Percentiles rank a stretch among this genome's conserved stretches.
These are phyloP conservation scores for Ramaria sp. DNA, from an alignment of 768 basidiomycete species.

Conservation along the genomic window DNA sequence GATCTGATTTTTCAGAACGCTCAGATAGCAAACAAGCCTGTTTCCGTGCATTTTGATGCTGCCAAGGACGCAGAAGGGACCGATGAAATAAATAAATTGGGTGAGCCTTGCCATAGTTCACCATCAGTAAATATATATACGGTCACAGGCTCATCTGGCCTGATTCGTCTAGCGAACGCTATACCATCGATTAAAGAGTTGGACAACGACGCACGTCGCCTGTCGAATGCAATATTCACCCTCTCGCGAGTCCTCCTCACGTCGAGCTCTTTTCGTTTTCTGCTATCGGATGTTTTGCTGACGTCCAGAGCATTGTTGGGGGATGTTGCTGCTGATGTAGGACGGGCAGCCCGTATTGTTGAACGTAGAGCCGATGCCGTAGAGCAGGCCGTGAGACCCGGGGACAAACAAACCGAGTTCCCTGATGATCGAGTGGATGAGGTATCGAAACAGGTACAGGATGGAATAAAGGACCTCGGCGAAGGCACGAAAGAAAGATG, in stretches of 20 bases:
- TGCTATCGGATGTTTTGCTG: constrained; percentile 15
- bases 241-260: constrained; percentile 13
- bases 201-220: constrained; percentile 8
- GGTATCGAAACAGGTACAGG: neutral
- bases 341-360: constrained; percentile 9
- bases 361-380: constrained; percentile 12
- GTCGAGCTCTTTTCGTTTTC: constrained; percentile 16
- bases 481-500: neutral
- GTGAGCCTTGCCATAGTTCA: neutral
- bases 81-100: neutral
- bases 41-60: constrained; percentile 10
- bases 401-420: constrained; percentile 5
- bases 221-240: constrained; percentile 9
- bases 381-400: constrained; percentile 8
- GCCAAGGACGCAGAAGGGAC: neutral
- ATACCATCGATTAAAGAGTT: constrained; percentile 12
- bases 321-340: constrained; percentile 13
- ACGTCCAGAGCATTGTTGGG: constrained; percentile 15
- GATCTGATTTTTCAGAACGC: constrained; percentile 14
- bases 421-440: neutral
- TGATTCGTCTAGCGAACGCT: constrained; percentile 6
- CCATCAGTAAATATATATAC: neutral
- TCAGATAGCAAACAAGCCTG: constrained; percentile 8
- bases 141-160: neutral
- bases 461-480: neutral